These are phyloP conservation scores for Oenanthe javanica DNA, from an alignment of 140 eudicot genomes.

Conservation along the genomic window DNA sequence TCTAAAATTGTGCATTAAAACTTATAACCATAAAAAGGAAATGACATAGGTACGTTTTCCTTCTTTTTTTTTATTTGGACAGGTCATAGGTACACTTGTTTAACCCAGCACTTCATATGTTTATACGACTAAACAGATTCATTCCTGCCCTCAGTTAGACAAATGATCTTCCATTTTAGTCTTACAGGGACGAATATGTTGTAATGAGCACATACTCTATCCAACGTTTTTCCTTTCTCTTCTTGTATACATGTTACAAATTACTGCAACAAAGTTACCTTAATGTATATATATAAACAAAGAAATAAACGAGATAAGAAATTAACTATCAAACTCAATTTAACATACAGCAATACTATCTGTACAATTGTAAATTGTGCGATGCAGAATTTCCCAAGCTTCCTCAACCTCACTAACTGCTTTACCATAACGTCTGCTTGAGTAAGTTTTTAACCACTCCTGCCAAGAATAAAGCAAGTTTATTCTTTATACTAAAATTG, in stretches of 20 bases:
- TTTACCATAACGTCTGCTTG: constrained; percentile 83
- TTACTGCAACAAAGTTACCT: background rate
- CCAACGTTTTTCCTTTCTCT: background rate
- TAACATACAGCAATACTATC: constrained; percentile 88
- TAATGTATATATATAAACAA: background rate
- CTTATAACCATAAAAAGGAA: background rate
- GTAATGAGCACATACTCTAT: background rate
- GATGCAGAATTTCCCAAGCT: constrained; percentile 89
- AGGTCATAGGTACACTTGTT: background rate
- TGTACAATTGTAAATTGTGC: constrained; percentile 66
- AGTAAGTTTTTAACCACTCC: constrained; percentile 84
- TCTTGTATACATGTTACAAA: background rate
- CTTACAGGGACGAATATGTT: background rate
- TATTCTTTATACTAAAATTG: background rate
- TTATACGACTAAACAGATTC: background rate
- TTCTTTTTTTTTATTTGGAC: too few species aligned
- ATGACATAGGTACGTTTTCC: background rate
- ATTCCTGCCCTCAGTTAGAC: background rate
- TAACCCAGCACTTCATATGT: background rate
- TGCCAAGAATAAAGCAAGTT: constrained; percentile 24
- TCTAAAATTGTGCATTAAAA: background rate
- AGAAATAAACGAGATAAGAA: background rate
- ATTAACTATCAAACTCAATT: background rate
- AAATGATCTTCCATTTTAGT: background rate
- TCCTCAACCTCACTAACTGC: constrained; percentile 49